Conservation (phyloP, 805 yeast species). For the Wickerhamomyces bisporus region DNA sequence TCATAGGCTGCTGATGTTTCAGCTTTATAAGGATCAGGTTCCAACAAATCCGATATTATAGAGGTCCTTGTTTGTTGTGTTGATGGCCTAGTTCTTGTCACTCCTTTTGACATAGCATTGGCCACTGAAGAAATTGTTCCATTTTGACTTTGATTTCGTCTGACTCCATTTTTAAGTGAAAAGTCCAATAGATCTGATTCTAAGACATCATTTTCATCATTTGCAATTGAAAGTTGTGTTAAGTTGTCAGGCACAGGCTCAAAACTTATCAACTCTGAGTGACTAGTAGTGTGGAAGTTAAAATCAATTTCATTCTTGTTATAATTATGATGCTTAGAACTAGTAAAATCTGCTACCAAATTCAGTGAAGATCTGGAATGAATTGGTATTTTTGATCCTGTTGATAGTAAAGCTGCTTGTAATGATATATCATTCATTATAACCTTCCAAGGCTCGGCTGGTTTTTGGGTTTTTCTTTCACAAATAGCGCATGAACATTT, state of each 20-base stretch:
- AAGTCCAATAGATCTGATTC: slow-evolving; percentile 14
- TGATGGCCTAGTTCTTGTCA: slow-evolving; percentile 1
- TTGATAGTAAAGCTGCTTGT: slow-evolving; percentile 34
- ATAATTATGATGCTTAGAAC: slow-evolving; percentile 16
- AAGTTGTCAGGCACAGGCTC: slow-evolving; percentile 1
- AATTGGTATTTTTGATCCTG: slow-evolving; percentile 21
- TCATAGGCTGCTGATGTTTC: slow-evolving; percentile 9
- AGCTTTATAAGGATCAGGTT: slow-evolving; percentile 1
- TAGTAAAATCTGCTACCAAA: slow-evolving; percentile 22
- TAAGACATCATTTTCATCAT: slow-evolving; percentile 14
- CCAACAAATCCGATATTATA: slow-evolving; percentile 6
- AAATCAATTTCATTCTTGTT: neutral
- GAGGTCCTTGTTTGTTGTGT: slow-evolving; percentile 4
- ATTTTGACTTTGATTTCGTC: neutral
- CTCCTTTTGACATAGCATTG: slow-evolving; percentile 1
- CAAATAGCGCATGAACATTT: slow-evolving; percentile 3
- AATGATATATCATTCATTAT: slow-evolving; percentile 33
- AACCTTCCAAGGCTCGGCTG: slow-evolving; percentile 24
- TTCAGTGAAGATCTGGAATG: slow-evolving; percentile 11
- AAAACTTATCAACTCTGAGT: slow-evolving; percentile 5
- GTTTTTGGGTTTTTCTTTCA: slow-evolving; percentile 1
- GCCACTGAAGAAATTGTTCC: neutral
- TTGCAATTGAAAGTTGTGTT: slow-evolving; percentile 3
- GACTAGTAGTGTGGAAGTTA: neutral
- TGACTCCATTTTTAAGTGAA: neutral